Evolutionary conservation across 2,329 filamentous ascomycete genomes (phyloP), one percentile per base, ranked within the genome.

Genomic region (Hypoxylon sp.): DNA sequence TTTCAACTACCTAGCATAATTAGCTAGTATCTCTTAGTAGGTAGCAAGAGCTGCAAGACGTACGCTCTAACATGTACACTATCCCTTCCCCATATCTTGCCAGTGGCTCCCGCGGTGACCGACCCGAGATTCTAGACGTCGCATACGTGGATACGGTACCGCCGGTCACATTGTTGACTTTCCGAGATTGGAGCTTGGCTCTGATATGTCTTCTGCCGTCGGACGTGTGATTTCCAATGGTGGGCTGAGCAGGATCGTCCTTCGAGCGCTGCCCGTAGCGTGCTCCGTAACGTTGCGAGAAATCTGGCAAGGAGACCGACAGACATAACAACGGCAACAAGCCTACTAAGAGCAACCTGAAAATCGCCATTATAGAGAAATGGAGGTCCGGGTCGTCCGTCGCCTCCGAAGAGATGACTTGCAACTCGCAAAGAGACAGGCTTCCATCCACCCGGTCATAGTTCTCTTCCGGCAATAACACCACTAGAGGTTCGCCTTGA

Each of bases 61-160:
- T 36, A 77, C 77, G 61, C 22, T 78, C 72, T 14, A 79, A 67
- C 57, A 77, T 74, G 52, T 79, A 79, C 2, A 76, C 75, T 18
- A 78, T 76, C 2, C 77, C 77, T 8, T 65, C 69, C 22, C 70
- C 72, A 49, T 73, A 75, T 28, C 70, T 61, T 2, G 63, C 61
- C 2, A 75, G 38, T 7, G 70, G 70, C 26, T 73, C 71, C 20
- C 72, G 53, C 36, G 67, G 67, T 53, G 71, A 69, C 48, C 69
- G 62, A 24, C 28, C 55, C 9, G 38, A n/a, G 18, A 69, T 22
- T 2, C 38, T 26, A n/a, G 55, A 38, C 3, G 57, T 49, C 16
- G 32, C 42, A n/a, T 67, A 62, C 20, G 55, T 57, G 4, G 61
- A 56, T 24, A 59, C 50, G 2, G 68, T 40, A 11, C 33, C 40